phyloP scores from a whole-genome alignment of 2,329 filamentous ascomycete genomes.

The Ophiostoma australiae region DNA sequence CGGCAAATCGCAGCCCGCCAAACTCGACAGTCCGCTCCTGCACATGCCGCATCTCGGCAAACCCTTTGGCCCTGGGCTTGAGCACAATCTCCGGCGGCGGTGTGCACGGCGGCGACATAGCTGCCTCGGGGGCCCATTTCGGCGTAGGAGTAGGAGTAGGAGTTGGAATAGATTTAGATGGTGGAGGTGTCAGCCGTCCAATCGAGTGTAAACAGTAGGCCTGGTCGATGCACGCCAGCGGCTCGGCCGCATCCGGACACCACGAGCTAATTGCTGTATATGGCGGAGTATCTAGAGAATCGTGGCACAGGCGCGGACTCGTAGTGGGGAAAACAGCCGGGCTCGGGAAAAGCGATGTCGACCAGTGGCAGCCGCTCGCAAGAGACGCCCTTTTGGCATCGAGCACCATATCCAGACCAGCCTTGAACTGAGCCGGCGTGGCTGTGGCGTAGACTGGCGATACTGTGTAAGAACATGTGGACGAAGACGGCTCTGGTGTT shows the following conservation, averaged over 20 bases:
- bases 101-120: slow-evolving; percentile 17
- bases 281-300: not conserved
- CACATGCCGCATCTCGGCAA: slow-evolving; percentile 17
- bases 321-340: not conserved
- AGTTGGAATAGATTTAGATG: not conserved
- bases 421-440: not conserved
- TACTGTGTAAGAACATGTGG: not conserved
- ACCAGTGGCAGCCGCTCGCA: not conserved
- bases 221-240: slow-evolving; percentile 23
- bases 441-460: not conserved
- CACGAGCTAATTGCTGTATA: not conserved
- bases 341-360: not conserved
- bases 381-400: slow-evolving; percentile 13
- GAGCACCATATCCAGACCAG: not conserved
- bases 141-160: not conserved
- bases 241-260: slow-evolving; percentile 23
- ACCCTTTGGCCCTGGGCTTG: not conserved
- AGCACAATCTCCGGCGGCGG: slow-evolving; percentile 6
- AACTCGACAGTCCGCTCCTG: not conserved
- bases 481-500: not conserved
- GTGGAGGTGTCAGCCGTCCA: not conserved
- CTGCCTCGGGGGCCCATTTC: slow-evolving; percentile 1
- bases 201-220: slow-evolving; percentile 21
- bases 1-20: slow-evolving; percentile 23
- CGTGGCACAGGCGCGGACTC: not conserved